These are phyloP conservation scores for Pythium folliculosum DNA, from an alignment of 352 stramenopile species.

Conservation along the genomic window DNA sequence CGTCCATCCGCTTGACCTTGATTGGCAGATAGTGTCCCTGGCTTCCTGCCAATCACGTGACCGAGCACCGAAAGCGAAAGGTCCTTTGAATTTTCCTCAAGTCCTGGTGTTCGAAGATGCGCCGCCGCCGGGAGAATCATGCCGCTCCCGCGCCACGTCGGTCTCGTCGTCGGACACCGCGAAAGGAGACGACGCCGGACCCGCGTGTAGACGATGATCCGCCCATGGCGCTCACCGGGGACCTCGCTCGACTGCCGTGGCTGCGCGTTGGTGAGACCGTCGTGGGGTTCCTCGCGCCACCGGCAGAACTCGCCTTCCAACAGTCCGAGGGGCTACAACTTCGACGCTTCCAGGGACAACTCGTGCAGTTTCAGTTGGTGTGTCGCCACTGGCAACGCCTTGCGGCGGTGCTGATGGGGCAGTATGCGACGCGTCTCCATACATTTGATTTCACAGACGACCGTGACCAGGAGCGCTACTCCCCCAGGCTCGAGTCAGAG, in stretches of 20 bases:
- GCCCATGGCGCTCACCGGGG: not conserved
- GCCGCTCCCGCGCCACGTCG: not conserved
- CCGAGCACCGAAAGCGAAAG: not conserved
- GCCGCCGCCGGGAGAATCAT: not conserved
- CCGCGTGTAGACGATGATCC: not conserved
- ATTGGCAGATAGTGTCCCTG: not conserved
- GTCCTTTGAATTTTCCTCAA: not conserved
- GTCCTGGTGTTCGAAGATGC: not conserved
- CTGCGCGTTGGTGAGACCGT: not conserved
- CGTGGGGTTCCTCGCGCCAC: not conserved
- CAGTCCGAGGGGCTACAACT: not conserved
- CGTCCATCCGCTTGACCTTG: not conserved
- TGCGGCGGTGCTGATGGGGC: not conserved
- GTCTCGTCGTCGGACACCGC: not conserved
- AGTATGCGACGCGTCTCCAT: not conserved
- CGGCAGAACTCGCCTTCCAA: not conserved
- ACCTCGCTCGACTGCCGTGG: constrained; percentile 2
- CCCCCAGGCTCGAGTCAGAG: not conserved
- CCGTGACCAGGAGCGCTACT: not conserved
- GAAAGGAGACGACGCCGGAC: not conserved
- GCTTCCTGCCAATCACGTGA: not conserved
- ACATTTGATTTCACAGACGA: not conserved
- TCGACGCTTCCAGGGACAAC: not conserved
- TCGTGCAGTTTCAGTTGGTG: not conserved
- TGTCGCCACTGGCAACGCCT: not conserved